Percentiles rank a stretch among this genome's conserved stretches.
phyloP scores from a whole-genome alignment of 495 filamentous ascomycete species.

The Staphylotrichum tortipilum region DNA sequence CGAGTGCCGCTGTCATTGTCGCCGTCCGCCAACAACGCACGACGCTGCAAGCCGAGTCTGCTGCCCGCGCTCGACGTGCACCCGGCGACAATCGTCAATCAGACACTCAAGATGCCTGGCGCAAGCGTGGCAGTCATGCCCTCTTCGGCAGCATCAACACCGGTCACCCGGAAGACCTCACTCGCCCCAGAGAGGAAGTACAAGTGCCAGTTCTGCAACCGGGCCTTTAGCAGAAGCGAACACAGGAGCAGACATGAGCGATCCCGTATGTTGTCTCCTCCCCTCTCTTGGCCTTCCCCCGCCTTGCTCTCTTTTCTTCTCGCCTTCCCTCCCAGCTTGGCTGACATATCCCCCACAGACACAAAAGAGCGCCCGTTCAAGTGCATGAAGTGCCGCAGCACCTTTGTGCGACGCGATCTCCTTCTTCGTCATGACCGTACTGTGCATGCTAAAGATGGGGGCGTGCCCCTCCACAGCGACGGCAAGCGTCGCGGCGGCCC shows the following conservation, averaged over 20 bases:
- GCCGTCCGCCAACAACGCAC: conserved; percentile 22
- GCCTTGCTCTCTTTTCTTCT: neutral
- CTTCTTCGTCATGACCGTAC: conserved; percentile 95
- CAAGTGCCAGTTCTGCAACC: conserved; percentile 97
- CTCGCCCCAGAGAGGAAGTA: conserved; percentile 85
- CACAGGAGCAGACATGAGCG: conserved; percentile 95
- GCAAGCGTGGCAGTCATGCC: conserved; percentile 54
- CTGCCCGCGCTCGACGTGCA: conserved; percentile 19
- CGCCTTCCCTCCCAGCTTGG: neutral
- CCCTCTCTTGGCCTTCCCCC: neutral
- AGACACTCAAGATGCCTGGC: conserved; percentile 50
- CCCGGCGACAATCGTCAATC: conserved; percentile 38
- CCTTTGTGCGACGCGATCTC: conserved; percentile 93
- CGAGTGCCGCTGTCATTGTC: conserved; percentile 27
- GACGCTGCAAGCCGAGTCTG: conserved; percentile 20
- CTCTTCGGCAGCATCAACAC: conserved; percentile 48
- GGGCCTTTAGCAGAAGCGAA: conserved; percentile 94
- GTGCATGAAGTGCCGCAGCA: conserved; percentile 95
- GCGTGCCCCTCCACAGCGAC: conserved; percentile 88
- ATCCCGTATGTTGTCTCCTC: conserved; percentile 69
- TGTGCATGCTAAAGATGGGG: conserved; percentile 97
- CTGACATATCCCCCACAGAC: conserved; percentile 47
- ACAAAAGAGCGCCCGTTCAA: conserved; percentile 99
- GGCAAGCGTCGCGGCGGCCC: conserved; percentile 74
- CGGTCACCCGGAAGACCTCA: conserved; percentile 52